Conservation (phyloP, 768 basidiomycete species). For the Kwoniella europaea region DNA sequence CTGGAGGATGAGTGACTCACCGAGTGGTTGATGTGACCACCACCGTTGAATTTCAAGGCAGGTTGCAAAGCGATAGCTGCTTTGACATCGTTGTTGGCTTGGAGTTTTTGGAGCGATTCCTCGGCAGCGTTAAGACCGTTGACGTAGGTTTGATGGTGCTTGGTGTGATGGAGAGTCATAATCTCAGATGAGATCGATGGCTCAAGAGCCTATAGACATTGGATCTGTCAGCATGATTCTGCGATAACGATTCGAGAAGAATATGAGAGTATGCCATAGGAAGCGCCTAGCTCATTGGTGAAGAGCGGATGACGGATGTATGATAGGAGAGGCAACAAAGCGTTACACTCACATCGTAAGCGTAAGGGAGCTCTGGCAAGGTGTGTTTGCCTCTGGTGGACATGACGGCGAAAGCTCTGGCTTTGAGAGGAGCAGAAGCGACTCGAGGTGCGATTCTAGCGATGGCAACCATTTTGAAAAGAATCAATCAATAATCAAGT, state of each 20-base stretch:
- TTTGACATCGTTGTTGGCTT: slow-evolving; percentile 65
- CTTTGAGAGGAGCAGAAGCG: slow-evolving; percentile 15
- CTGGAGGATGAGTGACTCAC: slow-evolving; percentile 21
- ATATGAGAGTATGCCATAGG: not conserved
- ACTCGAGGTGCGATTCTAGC: slow-evolving; percentile 26
- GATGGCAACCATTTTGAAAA: slow-evolving; percentile 27
- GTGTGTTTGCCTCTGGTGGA: slow-evolving; percentile 65
- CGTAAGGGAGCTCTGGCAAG: slow-evolving; percentile 76
- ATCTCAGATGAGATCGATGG: slow-evolving; percentile 90
- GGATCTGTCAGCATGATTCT: not conserved
- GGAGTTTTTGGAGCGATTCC: slow-evolving; percentile 67
- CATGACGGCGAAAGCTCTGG: slow-evolving; percentile 21
- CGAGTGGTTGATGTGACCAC: slow-evolving; percentile 68
- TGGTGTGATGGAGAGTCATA: slow-evolving; percentile 92
- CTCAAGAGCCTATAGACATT: slow-evolving; percentile 69
- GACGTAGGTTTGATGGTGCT: slow-evolving; percentile 95
- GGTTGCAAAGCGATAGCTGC: slow-evolving; percentile 85
- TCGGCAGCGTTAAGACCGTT: slow-evolving; percentile 91
- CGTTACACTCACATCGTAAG: slow-evolving; percentile 68
- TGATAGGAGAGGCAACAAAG: not conserved
- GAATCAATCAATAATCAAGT: not conserved
- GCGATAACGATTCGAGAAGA: not conserved
- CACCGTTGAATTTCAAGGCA: slow-evolving; percentile 94
- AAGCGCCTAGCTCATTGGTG: not conserved
- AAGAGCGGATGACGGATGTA: not conserved